Evolutionary conservation across 768 basidiomycete genomes (phyloP).

Genomic region (Calocybe gangraenosa): DNA sequence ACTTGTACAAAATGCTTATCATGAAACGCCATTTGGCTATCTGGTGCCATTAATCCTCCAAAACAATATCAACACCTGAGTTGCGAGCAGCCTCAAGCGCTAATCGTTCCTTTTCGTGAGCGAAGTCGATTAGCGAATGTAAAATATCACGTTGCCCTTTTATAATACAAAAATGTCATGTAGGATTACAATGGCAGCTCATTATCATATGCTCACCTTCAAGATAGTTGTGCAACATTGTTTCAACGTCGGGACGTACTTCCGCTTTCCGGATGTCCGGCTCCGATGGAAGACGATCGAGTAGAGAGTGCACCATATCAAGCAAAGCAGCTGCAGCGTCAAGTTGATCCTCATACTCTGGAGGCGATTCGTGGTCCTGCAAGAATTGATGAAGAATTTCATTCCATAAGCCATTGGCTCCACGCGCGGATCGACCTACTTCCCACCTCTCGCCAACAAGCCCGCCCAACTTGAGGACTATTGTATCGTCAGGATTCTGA

Average conservation of each 20-base stretch:
- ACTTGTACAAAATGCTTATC: too few species aligned
- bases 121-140: constrained; percentile 46
- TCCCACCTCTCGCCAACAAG: constrained; percentile 50
- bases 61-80: constrained; percentile 50
- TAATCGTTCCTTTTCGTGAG: constrained; percentile 39
- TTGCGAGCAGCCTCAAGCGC: constrained; percentile 46
- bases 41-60: constrained; percentile 29
- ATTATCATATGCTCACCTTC: constrained; percentile 38
- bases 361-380: constrained; percentile 20
- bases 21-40: too few species aligned
- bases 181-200: neutral
- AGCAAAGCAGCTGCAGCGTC: constrained; percentile 62
- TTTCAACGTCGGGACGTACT: constrained; percentile 51
- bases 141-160: constrained; percentile 58
- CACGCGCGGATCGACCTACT: constrained; percentile 51
- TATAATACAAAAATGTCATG: neutral
- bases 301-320: constrained; percentile 58
- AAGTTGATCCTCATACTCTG: constrained; percentile 57
- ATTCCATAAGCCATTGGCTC: constrained; percentile 58
- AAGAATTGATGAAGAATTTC: constrained; percentile 37
- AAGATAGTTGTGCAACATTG: constrained; percentile 68
- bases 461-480: constrained; percentile 74
- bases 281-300: constrained; percentile 43
- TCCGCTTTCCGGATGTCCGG: constrained; percentile 15
- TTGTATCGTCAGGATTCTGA: constrained; percentile 82